Base-by-base conservation (phyloP, 306 rosid genomes). In the Trifolium repens region DNA sequence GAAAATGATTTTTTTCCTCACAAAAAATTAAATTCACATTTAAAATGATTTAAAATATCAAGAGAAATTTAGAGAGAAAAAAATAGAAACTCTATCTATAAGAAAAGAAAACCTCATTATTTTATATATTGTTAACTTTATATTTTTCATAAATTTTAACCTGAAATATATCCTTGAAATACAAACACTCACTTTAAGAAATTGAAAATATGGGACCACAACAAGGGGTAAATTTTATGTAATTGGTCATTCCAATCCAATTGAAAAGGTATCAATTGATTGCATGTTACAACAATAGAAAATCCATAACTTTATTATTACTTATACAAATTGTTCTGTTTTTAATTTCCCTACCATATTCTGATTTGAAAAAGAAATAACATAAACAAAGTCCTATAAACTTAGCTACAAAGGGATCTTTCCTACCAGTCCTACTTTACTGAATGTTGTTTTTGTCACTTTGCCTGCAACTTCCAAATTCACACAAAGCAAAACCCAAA, bases 311-410 rank as follows among this genome's bases (percentile, higher is more conserved):
- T 66, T 80, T 22, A 65, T 19, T 66, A 64, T 32, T 13, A 16
- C 37, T 61, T 17, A 66, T 49, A 72, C 40, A 61, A 14, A 15
- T 70, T 71, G 67, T 63, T 71, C 46, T 70, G 43, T 30, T 47
- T 66, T 67, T 35, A 27, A n/a, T 27, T 79, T 70, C 67, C 76
- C 80, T 50, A 75, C 72, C 54, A 34, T 67, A 26, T 47, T 43
- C 71, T 64, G 78, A 17, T 19, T 65, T 70, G 94, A 85, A 54
- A 80, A 81, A 84, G 94, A 85, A 69, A 89, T 69, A 84, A 78
- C 89, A 60, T 64, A 69, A 79, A 84, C 89, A 84, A 83, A 82
- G 39, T 81, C 86, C 90, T 70, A 80, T 85, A 85, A 60, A 67
- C 62, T 85, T 79, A 76, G 86, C 85, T 78, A 62, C 83, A 89